phyloP scores from a whole-genome alignment of 768 basidiomycete species.

The Rossbeevera mucosa region DNA sequence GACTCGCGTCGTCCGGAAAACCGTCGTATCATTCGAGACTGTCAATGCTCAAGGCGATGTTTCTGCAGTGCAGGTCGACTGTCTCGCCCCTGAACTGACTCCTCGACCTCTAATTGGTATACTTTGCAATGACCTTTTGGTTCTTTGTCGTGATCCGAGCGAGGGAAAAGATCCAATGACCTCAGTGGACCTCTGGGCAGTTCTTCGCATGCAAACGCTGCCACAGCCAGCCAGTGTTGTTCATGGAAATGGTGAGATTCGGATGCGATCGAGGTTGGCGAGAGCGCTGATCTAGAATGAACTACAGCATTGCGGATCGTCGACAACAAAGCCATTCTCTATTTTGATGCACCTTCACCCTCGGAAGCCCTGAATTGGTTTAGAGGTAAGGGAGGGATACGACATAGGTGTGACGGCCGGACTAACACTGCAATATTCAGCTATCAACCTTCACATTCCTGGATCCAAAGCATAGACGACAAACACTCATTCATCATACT shows the following conservation, averaged over 20 bases:
- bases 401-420: not conserved
- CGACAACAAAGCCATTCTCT: constrained; percentile 87
- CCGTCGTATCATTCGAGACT: constrained; percentile 74
- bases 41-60: constrained; percentile 73
- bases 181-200: constrained; percentile 91
- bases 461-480: constrained; percentile 63
- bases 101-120: constrained; percentile 76
- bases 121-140: constrained; percentile 89
- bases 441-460: constrained; percentile 87
- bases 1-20: constrained; percentile 88
- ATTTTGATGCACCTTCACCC: constrained; percentile 80
- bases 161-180: constrained; percentile 72
- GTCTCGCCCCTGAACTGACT: constrained; percentile 81
- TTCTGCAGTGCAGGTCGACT: constrained; percentile 83
- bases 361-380: constrained; percentile 88
- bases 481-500: constrained; percentile 8
- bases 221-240: constrained; percentile 88
- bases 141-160: constrained; percentile 83
- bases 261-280: not conserved
- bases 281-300: constrained; percentile 3
- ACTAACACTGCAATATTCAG: constrained; percentile 35
- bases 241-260: constrained; percentile 68
- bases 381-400: constrained; percentile 54
- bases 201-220: constrained; percentile 90
- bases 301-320: constrained; percentile 73